Evolutionary conservation across 257 asterid species (phyloP).

Genomic region (Solanum virginianum): DNA sequence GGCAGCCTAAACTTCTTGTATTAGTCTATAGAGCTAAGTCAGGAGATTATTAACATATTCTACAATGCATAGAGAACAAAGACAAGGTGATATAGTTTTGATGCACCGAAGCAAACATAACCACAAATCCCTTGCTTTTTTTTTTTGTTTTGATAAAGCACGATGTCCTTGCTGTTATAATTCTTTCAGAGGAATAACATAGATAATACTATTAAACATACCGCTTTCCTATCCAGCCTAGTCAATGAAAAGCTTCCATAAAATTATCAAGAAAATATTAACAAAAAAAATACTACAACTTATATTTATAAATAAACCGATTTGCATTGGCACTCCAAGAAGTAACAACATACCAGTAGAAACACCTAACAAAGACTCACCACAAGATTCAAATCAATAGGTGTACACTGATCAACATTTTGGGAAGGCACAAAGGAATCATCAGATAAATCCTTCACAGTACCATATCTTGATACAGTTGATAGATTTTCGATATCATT

Average conservation of each 20-base stretch:
- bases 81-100: neutral
- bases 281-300: neutral
- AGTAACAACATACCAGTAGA: neutral
- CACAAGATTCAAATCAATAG: slow-evolving; percentile 81
- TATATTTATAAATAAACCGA: neutral
- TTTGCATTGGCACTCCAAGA: neutral
- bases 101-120: neutral
- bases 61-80: neutral
- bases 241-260: neutral
- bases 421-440: slow-evolving; percentile 39
- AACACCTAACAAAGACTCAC: slow-evolving; percentile 17
- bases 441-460: slow-evolving; percentile 40
- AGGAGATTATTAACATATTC: neutral
- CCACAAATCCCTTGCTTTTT: neutral
- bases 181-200: neutral
- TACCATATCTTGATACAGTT: slow-evolving; percentile 32
- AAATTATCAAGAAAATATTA: neutral
- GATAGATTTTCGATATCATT: neutral
- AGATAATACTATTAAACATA: neutral
- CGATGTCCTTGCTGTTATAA: neutral
- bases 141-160: neutral
- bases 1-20: neutral
- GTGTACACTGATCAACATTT: slow-evolving; percentile 55
- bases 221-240: neutral
- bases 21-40: neutral